A percentile compares a stretch with the other conserved stretches of the same genome.
Evolutionary conservation across 1,139 yeast genomes (phyloP).

Genomic region (Tardiomyces blankii): DNA sequence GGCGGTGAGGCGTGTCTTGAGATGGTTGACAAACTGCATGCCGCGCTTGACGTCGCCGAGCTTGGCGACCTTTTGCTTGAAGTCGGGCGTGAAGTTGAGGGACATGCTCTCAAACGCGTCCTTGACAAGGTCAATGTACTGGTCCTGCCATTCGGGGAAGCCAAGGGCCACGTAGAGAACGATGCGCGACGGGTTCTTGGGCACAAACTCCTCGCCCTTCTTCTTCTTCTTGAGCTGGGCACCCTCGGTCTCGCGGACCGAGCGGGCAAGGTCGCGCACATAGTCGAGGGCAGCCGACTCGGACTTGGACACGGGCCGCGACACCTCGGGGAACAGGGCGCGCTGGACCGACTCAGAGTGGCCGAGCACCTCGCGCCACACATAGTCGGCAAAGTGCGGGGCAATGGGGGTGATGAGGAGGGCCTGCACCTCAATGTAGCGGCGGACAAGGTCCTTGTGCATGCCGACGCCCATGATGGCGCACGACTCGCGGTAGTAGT

Average conservation of each 20-base stretch:
- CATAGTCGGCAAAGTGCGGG: constrained; percentile 89
- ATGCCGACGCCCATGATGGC: constrained; percentile 43
- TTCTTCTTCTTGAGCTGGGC: constrained; percentile 83
- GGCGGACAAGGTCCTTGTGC: constrained; percentile 74
- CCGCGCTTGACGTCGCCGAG: constrained; percentile 68
- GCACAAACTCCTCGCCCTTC: constrained; percentile 66
- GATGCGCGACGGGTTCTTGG: constrained; percentile 58
- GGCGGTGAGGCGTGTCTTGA: constrained; percentile 61
- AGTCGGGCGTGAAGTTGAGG: constrained; percentile 24
- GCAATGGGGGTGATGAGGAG: constrained; percentile 84
- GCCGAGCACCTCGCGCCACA: constrained; percentile 73
- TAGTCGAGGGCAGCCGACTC: constrained; percentile 62
- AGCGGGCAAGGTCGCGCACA: constrained; percentile 64
- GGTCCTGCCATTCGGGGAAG: constrained; percentile 96
- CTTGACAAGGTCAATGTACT: constrained; percentile 74
- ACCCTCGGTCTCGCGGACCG: constrained; percentile 90
- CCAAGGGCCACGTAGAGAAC: constrained; percentile 62
- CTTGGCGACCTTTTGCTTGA: constrained; percentile 28
- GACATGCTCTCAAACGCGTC: constrained; percentile 47
- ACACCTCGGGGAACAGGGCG: constrained; percentile 68
- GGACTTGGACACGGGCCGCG: constrained; percentile 51
- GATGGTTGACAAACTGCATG: constrained; percentile 87
- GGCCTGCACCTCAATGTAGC: constrained; percentile 78
- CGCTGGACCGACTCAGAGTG: constrained; percentile 48
- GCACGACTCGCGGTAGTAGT: constrained; percentile 83